Evolutionary conservation across 495 filamentous ascomycete species (phyloP).

Genomic region (Rusavskia elegans): DNA sequence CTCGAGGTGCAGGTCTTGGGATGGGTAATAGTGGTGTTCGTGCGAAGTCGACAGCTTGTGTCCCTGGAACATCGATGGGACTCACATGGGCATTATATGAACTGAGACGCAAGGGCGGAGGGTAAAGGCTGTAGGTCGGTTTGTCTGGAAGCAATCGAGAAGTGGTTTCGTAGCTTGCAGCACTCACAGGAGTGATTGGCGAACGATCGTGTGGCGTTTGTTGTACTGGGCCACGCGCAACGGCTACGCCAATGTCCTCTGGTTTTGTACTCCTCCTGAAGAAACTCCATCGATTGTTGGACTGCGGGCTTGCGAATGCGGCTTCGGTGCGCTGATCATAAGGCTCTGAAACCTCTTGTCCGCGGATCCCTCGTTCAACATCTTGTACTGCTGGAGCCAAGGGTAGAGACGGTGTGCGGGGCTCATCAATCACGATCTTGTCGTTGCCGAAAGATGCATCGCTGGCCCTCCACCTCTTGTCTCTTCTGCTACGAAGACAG

Average conservation of each 20-base stretch:
- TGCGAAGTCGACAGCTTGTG: neutral
- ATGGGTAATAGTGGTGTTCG: neutral
- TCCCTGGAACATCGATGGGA: neutral
- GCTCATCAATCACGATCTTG: slow-evolving; percentile 6
- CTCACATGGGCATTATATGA: neutral
- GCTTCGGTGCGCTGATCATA: slow-evolving; percentile 5
- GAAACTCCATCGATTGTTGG: slow-evolving; percentile 7
- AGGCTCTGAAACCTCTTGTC: neutral
- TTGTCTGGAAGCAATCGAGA: slow-evolving; percentile 15
- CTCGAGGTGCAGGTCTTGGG: slow-evolving; percentile 2
- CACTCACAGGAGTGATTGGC: slow-evolving; percentile 9
- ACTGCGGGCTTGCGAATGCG: slow-evolving; percentile 2
- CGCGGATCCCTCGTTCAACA: slow-evolving; percentile 3
- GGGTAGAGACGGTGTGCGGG: slow-evolving; percentile 6
- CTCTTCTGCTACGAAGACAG: slow-evolving; percentile 7
- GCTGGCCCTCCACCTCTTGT: slow-evolving; percentile 4
- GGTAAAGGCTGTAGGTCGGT: slow-evolving; percentile 11
- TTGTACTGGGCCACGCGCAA: neutral
- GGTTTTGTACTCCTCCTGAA: slow-evolving; percentile 8
- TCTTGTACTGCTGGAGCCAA: neutral
- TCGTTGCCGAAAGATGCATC: slow-evolving; percentile 12
- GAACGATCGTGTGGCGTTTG: slow-evolving; percentile 2
- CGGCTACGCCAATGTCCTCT: slow-evolving; percentile 11
- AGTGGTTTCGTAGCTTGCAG: slow-evolving; percentile 6
- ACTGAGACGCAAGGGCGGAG: slow-evolving; percentile 6